phyloP scores from a whole-genome alignment of 768 basidiomycete genomes.

The Boletus pseudopeckii region DNA sequence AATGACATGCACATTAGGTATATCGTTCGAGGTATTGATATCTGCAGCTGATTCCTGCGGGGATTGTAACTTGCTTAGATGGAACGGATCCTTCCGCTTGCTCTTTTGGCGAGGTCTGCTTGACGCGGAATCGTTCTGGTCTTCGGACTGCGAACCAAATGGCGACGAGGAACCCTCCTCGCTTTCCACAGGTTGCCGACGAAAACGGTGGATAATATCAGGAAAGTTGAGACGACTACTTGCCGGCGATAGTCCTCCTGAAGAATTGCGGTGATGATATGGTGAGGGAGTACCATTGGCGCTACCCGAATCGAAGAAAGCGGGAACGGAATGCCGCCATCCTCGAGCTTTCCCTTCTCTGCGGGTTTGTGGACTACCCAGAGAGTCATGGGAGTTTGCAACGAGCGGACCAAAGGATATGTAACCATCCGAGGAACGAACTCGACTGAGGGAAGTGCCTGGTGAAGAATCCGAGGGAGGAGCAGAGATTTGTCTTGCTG shows the following conservation, averaged over 20 bases:
- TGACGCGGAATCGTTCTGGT: slow-evolving; percentile 28
- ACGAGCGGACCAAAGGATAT: slow-evolving; percentile 58
- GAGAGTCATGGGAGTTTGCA: slow-evolving; percentile 45
- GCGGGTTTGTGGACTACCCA: slow-evolving; percentile 45
- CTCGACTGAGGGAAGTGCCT: slow-evolving; percentile 38
- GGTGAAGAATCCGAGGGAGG: slow-evolving; percentile 40
- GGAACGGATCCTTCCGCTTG: slow-evolving; percentile 23
- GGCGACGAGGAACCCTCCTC: slow-evolving; percentile 49
- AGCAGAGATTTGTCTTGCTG: slow-evolving; percentile 22
- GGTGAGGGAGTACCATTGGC: slow-evolving; percentile 35
- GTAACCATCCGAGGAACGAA: slow-evolving; percentile 44
- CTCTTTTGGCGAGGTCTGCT: slow-evolving; percentile 9
- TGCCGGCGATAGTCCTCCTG: slow-evolving; percentile 40
- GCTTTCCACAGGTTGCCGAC: slow-evolving; percentile 37
- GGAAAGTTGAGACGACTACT: slow-evolving; percentile 42
- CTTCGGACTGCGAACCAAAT: slow-evolving; percentile 45
- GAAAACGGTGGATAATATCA: slow-evolving; percentile 35
- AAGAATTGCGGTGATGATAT: slow-evolving; percentile 21
- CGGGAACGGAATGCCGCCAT: slow-evolving; percentile 30
- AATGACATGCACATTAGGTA: slow-evolving; percentile 2
- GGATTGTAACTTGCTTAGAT: slow-evolving; percentile 21
- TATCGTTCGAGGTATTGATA: slow-evolving; percentile 3
- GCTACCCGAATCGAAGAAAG: slow-evolving; percentile 32
- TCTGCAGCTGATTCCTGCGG: slow-evolving; percentile 15
- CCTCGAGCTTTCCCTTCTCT: slow-evolving; percentile 33